Evolutionary conservation across 441 rosid species (phyloP).

Genomic region (Kokia cookei): DNA sequence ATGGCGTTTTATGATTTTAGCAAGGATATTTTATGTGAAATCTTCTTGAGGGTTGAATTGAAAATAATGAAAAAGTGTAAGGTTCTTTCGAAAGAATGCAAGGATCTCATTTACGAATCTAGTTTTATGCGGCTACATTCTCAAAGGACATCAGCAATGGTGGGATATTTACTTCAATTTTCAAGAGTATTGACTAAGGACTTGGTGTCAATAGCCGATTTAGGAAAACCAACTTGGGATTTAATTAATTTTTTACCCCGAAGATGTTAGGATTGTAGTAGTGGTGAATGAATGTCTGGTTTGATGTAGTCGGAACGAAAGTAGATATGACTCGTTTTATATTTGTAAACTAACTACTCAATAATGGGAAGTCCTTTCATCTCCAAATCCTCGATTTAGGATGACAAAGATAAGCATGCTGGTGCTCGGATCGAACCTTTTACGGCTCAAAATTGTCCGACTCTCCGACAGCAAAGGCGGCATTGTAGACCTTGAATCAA

Average conservation of each 20-base stretch:
- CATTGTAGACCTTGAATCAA: not conserved
- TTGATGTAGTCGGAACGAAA: not conserved
- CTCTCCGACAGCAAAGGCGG: not conserved
- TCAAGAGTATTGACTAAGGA: too few relatives aligned
- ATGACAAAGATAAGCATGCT: not conserved
- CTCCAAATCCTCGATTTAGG: not conserved
- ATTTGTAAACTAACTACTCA: not conserved
- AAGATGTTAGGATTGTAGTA: not conserved
- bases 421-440: not conserved
- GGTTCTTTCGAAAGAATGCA: not conserved
- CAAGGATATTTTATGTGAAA: not conserved
- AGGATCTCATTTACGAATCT: not conserved
- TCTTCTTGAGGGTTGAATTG: not conserved
- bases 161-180: not conserved
- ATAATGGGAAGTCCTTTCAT: not conserved
- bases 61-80: not conserved
- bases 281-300: not conserved
- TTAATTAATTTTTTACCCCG: too few relatives aligned
- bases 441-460: not conserved
- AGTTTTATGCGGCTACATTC: not conserved
- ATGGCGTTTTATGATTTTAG: not conserved
- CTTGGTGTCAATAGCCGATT: not conserved
- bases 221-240: not conserved
- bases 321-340: not conserved
- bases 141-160: not conserved